These are phyloP conservation scores for Pichia cabralensis DNA, from an alignment of 805 yeast species.

Conservation along the genomic window DNA sequence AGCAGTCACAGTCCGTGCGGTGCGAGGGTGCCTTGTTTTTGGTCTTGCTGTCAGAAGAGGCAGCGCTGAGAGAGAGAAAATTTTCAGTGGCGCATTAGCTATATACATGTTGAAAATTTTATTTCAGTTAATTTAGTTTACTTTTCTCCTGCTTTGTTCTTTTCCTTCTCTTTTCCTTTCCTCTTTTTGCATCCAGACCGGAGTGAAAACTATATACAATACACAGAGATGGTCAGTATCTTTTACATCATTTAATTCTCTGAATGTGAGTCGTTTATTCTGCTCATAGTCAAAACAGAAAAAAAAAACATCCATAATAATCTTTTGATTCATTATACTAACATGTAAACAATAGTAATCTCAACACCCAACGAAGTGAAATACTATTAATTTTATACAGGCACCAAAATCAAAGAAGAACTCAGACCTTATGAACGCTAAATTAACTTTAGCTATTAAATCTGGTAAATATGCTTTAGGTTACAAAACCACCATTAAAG, in stretches of 20 bases:
- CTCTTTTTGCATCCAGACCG: slow-evolving; percentile 49
- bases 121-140: too few relatives aligned
- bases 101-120: too few relatives aligned
- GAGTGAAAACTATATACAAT: slow-evolving; percentile 63
- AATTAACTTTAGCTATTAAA: slow-evolving; percentile 95
- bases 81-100: too few relatives aligned
- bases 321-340: slow-evolving; percentile 25
- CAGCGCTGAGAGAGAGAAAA: too few relatives aligned
- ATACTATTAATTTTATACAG: slow-evolving; percentile 29
- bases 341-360: slow-evolving; percentile 17
- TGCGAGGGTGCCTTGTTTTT: too few relatives aligned
- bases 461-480: slow-evolving; percentile 99
- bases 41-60: too few relatives aligned
- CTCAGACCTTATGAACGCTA: slow-evolving; percentile 93
- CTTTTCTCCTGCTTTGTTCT: not conserved
- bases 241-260: slow-evolving; percentile 6
- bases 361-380: too few relatives aligned
- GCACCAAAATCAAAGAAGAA: slow-evolving; percentile 92
- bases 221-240: slow-evolving; percentile 98
- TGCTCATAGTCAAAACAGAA: not conserved
- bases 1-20: too few relatives aligned
- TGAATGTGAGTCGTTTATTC: not conserved
- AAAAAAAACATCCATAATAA: not conserved
- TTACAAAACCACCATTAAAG: slow-evolving; percentile 97
- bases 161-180: not conserved